Evolutionary conservation across 129 eudicot species (phyloP), one percentile per base, ranked within the genome.

Genomic region (Artemisia tridentata): DNA sequence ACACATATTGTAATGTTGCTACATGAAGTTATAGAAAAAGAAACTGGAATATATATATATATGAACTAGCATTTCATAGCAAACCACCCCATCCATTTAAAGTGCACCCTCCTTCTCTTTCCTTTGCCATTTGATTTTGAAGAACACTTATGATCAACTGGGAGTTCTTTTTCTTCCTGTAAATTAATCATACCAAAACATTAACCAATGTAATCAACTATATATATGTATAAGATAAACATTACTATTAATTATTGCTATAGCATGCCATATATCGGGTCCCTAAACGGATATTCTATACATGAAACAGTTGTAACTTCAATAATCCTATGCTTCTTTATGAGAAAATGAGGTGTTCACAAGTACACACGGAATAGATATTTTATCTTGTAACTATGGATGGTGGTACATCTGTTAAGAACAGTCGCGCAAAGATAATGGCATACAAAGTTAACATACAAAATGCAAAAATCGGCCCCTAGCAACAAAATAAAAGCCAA

Each of bases 31-130:
- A 71, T 45, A 16, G 62, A 71, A 59, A 5, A 55, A 72, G 59
- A n/a, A 3, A 70, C 11, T 3, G 49, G 55, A 18, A 23, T 1
- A 23, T 10, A 21, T 1, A 23, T 10, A 21, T 29, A 16, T 11
- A 21, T 29, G 19, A 54, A 53, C 63, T 72, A 73, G 50, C 86
- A 83, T 46, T 84, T 67, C 62, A 78, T 14, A 16, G 68, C 68
- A 19, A 81, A 74, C 71, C 84, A 68, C 17, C 84, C 69, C 6
- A 50, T 70, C 81, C 88, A 48, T 68, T 83, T 88, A 55, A 64
- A 72, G 45, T 66, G 38, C 14, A 25, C 46, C 77, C 65, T 82
- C 64, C 75, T 53, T 70, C 57, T 82, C 29, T 70, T 58, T 43
- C 74, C 58, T 53, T 69, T 52, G 54, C 59, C 74, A 38, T 29